A percentile compares a stretch with the other conserved stretches of the same genome.
Conservation (phyloP, 73 alveolate species). For the Durusdinium trenchii region DNA sequence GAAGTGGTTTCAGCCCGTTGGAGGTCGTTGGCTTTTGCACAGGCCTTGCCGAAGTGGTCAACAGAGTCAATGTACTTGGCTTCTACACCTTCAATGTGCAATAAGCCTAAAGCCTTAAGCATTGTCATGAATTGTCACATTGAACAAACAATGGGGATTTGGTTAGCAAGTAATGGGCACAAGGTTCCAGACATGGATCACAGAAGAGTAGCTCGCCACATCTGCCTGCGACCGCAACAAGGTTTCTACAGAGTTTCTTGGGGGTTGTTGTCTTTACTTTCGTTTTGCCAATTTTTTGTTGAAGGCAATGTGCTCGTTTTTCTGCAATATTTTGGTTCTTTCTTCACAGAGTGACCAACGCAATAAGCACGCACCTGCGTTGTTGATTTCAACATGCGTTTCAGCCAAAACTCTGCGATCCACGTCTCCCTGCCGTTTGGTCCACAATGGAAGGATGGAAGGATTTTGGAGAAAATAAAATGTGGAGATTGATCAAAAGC, state of each 20-base stretch:
- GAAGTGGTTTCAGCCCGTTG: slow-evolving; percentile 51
- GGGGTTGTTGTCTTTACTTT: no score
- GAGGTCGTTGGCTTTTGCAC: slow-evolving; percentile 89
- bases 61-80: not conserved
- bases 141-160: not conserved
- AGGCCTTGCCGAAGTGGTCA: slow-evolving; percentile 34
- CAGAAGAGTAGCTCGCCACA: slow-evolving; percentile 90
- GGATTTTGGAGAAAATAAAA: no score
- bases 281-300: not conserved
- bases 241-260: no score
- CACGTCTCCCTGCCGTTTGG: slow-evolving; percentile 94
- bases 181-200: slow-evolving; percentile 56
- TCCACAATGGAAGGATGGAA: no score
- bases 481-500: no score
- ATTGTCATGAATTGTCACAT: not conserved
- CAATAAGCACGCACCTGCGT: no score
- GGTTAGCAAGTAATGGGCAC: no score
- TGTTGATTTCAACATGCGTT: slow-evolving; percentile 44
- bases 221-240: slow-evolving; percentile 45
- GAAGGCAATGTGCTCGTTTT: not conserved
- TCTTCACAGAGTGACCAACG: no score
- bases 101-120: not conserved
- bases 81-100: not conserved
- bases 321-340: no score
- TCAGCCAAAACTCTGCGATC: slow-evolving; percentile 95